These are phyloP conservation scores for Periglandula ipomoeae DNA, from an alignment of 2,329 filamentous ascomycete genomes.

Conservation along the genomic window DNA sequence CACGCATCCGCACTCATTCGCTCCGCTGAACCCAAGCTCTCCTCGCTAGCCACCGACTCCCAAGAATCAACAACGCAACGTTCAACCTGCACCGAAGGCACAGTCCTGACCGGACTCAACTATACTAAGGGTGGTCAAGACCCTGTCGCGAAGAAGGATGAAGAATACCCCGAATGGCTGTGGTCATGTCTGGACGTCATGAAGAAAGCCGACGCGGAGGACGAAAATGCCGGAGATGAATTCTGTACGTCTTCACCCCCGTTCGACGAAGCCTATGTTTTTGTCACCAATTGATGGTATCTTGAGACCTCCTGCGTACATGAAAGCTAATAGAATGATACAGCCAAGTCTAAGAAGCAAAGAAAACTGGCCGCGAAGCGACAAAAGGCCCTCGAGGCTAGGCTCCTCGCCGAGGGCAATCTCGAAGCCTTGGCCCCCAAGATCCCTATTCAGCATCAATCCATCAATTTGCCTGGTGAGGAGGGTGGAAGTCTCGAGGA, in stretches of 20 bases:
- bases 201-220: conserved; percentile 43
- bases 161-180: conserved; percentile 72
- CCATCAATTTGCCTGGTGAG: conserved; percentile 57
- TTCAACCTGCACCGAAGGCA: conserved; percentile 57
- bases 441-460: conserved; percentile 69
- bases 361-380: conserved; percentile 61
- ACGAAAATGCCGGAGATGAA: conserved; percentile 56
- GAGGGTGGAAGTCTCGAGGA: conserved; percentile 32
- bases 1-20: conserved; percentile 28
- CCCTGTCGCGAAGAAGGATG: conserved; percentile 63
- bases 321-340: not conserved
- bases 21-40: conserved; percentile 28
- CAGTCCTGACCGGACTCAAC: conserved; percentile 63
- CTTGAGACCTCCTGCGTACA: not conserved
- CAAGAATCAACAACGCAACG: conserved; percentile 21
- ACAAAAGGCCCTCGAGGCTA: conserved; percentile 45
- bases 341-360: conserved; percentile 80
- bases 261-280: not conserved
- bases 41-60: conserved; percentile 22
- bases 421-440: conserved; percentile 56
- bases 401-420: conserved; percentile 56
- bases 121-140: conserved; percentile 66
- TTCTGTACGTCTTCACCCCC: conserved; percentile 55
- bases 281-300: too few species aligned
- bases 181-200: conserved; percentile 62